Conservation (phyloP, 1,139 yeast species). For the Kodamaea derodonti region DNA sequence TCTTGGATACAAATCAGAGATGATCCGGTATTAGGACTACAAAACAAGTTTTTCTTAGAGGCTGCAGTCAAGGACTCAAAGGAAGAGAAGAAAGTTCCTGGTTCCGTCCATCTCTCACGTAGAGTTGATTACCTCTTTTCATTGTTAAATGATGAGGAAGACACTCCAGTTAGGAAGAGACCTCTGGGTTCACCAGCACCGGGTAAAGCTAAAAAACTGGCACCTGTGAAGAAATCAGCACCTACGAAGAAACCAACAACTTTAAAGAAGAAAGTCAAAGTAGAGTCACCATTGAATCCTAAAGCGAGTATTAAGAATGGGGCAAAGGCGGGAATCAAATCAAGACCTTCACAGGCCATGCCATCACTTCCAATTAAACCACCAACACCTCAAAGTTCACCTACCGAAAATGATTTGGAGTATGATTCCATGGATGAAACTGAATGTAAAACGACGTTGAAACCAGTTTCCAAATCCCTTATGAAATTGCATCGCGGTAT, state of each 20-base stretch:
- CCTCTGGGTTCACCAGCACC: constrained; percentile 17
- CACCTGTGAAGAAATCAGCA: background rate
- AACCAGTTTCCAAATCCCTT: constrained; percentile 73
- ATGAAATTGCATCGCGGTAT: constrained; percentile 68
- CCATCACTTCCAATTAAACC: background rate
- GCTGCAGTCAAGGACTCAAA: constrained; percentile 4
- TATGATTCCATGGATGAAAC: constrained; percentile 82
- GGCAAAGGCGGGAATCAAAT: too few species aligned
- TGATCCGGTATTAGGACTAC: constrained; percentile 86
- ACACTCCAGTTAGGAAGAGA: constrained; percentile 6
- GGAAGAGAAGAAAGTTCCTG: constrained; percentile 67
- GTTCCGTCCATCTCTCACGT: constrained; percentile 90
- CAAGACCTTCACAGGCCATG: too few species aligned
- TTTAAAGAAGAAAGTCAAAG: constrained; percentile 8
- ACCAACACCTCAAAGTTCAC: background rate
- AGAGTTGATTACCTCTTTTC: constrained; percentile 83
- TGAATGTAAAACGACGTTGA: constrained; percentile 59
- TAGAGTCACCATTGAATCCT: constrained; percentile 16
- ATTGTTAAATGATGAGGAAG: constrained; percentile 55
- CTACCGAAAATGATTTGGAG: constrained; percentile 45
- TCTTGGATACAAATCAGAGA: constrained; percentile 93
- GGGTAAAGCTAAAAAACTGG: constrained; percentile 8
- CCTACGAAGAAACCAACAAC: constrained; percentile 3
- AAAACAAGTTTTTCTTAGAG: constrained; percentile 75
- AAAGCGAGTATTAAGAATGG: constrained; percentile 3